Evolutionary conservation across 441 rosid species (phyloP).

Genomic region (Populus hybrid): DNA sequence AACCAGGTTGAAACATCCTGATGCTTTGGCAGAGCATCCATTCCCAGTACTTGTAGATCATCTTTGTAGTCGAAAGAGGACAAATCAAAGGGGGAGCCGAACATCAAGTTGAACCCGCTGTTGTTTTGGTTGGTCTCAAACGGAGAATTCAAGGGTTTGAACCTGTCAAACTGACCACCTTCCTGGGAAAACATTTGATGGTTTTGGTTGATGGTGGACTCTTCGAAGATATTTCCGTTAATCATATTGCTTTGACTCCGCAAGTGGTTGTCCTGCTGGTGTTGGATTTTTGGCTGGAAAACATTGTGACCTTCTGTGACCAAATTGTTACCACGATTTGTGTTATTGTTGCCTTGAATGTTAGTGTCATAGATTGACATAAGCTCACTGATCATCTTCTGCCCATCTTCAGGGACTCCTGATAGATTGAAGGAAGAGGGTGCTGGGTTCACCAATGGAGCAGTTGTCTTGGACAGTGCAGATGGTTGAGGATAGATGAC

Average conservation of each 20-base stretch:
- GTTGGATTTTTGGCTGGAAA: constrained; percentile 45
- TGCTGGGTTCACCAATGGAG: constrained; percentile 24
- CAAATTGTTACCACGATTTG: constrained; percentile 22
- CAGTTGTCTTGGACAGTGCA: constrained; percentile 39
- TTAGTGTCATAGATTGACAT: constrained; percentile 67
- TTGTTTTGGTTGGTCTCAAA: constrained; percentile 28
- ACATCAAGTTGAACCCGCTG: constrained; percentile 35
- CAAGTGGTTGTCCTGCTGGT: constrained; percentile 47
- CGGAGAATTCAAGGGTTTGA: constrained; percentile 40
- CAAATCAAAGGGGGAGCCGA: constrained; percentile 57
- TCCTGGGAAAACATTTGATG: constrained; percentile 43
- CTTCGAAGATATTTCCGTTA: constrained; percentile 51
- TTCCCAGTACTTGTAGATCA: constrained; percentile 45
- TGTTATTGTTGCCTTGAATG: constrained; percentile 41
- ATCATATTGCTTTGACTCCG: constrained; percentile 41
- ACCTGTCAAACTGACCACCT: constrained; percentile 38
- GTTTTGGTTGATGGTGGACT: constrained; percentile 38
- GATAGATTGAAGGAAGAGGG: constrained; percentile 53
- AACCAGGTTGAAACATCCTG: constrained; percentile 70
- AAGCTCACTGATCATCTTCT: constrained; percentile 66
- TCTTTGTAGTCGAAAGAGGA: constrained; percentile 53
- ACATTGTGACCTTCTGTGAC: constrained; percentile 35
- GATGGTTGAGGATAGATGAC: constrained; percentile 43
- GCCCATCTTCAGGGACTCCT: constrained; percentile 87
- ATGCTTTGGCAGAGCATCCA: constrained; percentile 44